phyloP scores from a whole-genome alignment of 2,329 filamentous ascomycete species.

The Fusarium keratoplasticum region DNA sequence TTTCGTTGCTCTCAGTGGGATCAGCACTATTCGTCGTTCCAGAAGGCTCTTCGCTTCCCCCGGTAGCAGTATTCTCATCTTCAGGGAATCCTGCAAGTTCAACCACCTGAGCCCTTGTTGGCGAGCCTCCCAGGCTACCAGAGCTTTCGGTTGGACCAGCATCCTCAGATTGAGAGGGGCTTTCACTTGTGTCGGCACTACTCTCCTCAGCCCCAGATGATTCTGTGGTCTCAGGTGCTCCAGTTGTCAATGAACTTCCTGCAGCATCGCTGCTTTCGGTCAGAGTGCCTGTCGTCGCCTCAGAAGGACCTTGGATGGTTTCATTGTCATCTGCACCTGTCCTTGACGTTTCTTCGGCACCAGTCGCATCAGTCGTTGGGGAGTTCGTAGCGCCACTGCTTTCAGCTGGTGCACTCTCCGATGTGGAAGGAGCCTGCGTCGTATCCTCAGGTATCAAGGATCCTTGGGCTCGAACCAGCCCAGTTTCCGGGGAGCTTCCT shows the following conservation, averaged over 20 bases:
- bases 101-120: background rate
- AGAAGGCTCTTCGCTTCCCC: background rate
- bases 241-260: background rate
- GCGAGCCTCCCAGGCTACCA: background rate
- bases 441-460: background rate
- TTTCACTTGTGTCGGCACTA: background rate
- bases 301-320: background rate
- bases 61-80: background rate
- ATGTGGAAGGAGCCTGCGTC: background rate
- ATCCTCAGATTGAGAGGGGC: background rate
- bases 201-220: background rate
- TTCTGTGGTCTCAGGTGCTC: background rate
- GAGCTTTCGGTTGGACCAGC: background rate
- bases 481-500: background rate
- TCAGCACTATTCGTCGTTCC: background rate
- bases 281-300: background rate
- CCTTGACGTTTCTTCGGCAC: background rate
- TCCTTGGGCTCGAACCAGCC: background rate
- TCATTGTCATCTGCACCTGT: background rate
- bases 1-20: background rate
- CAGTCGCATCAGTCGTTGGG: background rate
- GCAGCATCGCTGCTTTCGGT: background rate
- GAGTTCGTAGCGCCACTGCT: background rate
- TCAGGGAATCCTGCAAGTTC: background rate
- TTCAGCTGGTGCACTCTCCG: background rate